Conservation (phyloP, 768 basidiomycete species). For the Termitomyces sp. region DNA sequence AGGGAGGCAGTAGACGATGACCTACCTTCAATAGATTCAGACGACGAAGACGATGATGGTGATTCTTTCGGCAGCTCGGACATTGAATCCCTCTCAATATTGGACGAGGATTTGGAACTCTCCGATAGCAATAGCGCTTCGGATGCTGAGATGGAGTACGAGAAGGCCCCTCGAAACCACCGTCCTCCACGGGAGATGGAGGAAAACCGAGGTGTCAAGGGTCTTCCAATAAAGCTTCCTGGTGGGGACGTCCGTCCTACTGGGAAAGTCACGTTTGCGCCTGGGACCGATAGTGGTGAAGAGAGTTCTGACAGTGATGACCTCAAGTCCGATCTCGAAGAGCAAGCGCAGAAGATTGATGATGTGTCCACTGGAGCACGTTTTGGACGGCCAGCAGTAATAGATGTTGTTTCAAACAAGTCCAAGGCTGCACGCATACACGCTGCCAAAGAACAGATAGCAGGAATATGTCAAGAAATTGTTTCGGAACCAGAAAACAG, state of each 20-base stretch:
- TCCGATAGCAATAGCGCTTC: slow-evolving; percentile 36
- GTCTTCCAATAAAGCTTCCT: slow-evolving; percentile 84
- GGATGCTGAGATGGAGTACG: slow-evolving; percentile 76
- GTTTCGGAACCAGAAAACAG: slow-evolving; percentile 93
- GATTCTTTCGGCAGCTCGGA: slow-evolving; percentile 21
- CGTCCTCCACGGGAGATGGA: slow-evolving; percentile 42
- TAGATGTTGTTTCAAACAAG: slow-evolving; percentile 63
- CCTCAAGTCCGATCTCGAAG: slow-evolving; percentile 24
- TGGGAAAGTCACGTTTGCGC: slow-evolving; percentile 26
- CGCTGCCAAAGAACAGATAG: slow-evolving; percentile 91
- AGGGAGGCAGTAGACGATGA: slow-evolving; percentile 39
- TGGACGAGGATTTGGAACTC: slow-evolving; percentile 18
- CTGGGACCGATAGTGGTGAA: slow-evolving; percentile 11
- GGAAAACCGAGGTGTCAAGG: slow-evolving; percentile 48
- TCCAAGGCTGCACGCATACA: slow-evolving; percentile 67
- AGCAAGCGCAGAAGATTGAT: slow-evolving; percentile 41
- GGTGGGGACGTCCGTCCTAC: slow-evolving; percentile 73
- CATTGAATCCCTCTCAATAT: slow-evolving; percentile 28
- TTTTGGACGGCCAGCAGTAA: slow-evolving; percentile 81
- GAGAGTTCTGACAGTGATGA: slow-evolving; percentile 28
- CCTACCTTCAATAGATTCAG: slow-evolving; percentile 67
- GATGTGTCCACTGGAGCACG: slow-evolving; percentile 82
- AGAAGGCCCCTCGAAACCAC: slow-evolving; percentile 54
- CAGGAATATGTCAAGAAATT: slow-evolving; percentile 89
- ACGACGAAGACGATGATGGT: slow-evolving; percentile 54